phyloP scores from a whole-genome alignment of 1,284 basidiomycete genomes.

The Apiotrichum sp. region DNA sequence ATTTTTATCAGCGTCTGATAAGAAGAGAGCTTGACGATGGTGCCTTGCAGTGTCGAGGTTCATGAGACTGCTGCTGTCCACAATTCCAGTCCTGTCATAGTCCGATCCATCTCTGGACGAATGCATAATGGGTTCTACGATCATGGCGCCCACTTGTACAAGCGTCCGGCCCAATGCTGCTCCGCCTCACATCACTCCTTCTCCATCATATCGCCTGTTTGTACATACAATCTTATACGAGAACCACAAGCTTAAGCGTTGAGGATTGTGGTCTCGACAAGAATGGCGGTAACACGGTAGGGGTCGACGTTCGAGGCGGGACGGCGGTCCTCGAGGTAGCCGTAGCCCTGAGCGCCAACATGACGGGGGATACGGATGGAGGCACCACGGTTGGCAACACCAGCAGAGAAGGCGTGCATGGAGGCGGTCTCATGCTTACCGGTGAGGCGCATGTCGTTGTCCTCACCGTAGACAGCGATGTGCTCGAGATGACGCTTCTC shows the following conservation, averaged over 20 bases:
- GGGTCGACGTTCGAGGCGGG: slow-evolving; percentile 97
- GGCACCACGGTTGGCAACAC: slow-evolving; percentile 95
- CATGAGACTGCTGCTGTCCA: too few relatives aligned
- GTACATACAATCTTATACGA: slow-evolving; percentile 3
- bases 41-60: too few relatives aligned
- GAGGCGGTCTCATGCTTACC: slow-evolving; percentile 93
- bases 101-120: neutral
- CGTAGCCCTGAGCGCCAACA: slow-evolving; percentile 84
- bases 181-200: too few relatives aligned
- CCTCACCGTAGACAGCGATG: slow-evolving; percentile 94
- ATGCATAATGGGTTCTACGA: slow-evolving; percentile 7
- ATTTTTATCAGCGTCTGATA: too few relatives aligned
- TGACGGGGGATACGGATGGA: slow-evolving; percentile 67
- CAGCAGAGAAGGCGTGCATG: slow-evolving; percentile 86
- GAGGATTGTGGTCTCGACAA: slow-evolving; percentile 78
- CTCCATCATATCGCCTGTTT: neutral
- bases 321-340: slow-evolving; percentile 93
- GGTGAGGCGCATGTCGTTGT: slow-evolving; percentile 89
- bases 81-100: too few relatives aligned
- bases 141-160: slow-evolving; percentile 1
- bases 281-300: slow-evolving; percentile 69
- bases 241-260: slow-evolving; percentile 13
- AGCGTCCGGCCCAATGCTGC: neutral
- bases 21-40: too few relatives aligned
- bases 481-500: slow-evolving; percentile 77